Percentiles rank a stretch among this genome's conserved stretches.
Conservation (phyloP, 2,329 filamentous ascomycete genomes). For the Colletotrichum orchidophilum region DNA sequence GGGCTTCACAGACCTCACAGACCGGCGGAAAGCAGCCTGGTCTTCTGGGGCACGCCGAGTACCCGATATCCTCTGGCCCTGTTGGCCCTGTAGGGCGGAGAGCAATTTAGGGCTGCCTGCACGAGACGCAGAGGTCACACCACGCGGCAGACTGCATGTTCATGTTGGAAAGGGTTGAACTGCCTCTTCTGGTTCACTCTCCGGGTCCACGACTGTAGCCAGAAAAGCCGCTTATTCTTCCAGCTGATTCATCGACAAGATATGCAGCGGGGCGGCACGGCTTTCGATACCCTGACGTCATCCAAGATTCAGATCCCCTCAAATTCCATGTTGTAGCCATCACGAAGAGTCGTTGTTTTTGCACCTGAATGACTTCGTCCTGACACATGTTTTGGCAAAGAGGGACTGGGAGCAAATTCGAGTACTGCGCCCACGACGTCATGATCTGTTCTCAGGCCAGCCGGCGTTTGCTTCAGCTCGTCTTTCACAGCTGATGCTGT, state of each 20-base stretch:
- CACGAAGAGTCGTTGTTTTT: not conserved
- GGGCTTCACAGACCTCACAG: not conserved
- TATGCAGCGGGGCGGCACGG: conserved; percentile 17
- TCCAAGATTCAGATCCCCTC: not conserved
- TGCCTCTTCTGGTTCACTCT: conserved; percentile 8
- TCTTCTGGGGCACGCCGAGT: not conserved
- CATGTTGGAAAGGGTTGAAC: not conserved
- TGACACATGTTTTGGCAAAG: not conserved
- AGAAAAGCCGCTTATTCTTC: not conserved
- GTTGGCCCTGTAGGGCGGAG: conserved; percentile 24
- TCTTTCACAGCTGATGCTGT: not conserved
- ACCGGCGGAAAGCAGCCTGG: not conserved
- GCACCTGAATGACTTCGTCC: not conserved
- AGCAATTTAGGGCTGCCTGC: conserved; percentile 23
- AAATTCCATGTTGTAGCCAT: not conserved
- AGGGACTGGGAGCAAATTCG: not conserved
- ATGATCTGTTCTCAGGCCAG: not conserved
- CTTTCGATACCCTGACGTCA: conserved; percentile 14
- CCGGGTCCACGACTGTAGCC: not conserved
- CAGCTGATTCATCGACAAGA: conserved; percentile 10
- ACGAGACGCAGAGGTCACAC: conserved; percentile 12
- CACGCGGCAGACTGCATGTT: conserved; percentile 20
- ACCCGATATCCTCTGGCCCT: not conserved
- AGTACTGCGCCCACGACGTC: not conserved
- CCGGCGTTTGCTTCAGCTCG: not conserved